Evolutionary conservation across 768 basidiomycete genomes (phyloP).

Genomic region (Leccinum ochraceum): DNA sequence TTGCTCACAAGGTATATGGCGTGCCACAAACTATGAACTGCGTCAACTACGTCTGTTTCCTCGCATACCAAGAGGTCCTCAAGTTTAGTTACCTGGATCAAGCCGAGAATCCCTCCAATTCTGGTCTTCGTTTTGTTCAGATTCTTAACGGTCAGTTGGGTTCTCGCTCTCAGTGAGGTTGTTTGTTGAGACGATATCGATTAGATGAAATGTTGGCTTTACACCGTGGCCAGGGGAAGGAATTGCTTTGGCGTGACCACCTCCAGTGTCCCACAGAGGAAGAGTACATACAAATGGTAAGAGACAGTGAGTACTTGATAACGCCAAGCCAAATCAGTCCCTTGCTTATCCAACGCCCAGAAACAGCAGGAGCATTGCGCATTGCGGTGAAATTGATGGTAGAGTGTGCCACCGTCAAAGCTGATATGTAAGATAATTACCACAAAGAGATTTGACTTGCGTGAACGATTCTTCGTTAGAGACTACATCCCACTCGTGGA

Average conservation of each 20-base stretch:
- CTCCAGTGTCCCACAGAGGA: slow-evolving; percentile 90
- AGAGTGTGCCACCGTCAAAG: slow-evolving; percentile 69
- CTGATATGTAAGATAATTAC: slow-evolving; percentile 49
- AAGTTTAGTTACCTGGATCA: slow-evolving; percentile 19
- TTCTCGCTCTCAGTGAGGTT: not conserved
- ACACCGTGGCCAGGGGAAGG: slow-evolving; percentile 92
- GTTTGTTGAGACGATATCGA: not conserved
- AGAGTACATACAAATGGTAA: slow-evolving; percentile 94
- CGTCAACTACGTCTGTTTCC: slow-evolving; percentile 96
- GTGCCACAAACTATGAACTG: slow-evolving; percentile 95
- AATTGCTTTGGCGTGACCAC: slow-evolving; percentile 91
- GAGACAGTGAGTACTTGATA: slow-evolving; percentile 65
- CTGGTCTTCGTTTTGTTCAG: slow-evolving; percentile 55
- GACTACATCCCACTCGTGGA: slow-evolving; percentile 61
- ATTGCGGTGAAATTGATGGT: slow-evolving; percentile 95
- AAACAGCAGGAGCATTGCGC: slow-evolving; percentile 91
- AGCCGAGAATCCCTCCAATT: slow-evolving; percentile 7
- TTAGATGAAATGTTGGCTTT: slow-evolving; percentile 74
- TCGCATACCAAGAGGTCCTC: slow-evolving; percentile 84
- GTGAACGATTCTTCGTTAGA: slow-evolving; percentile 24
- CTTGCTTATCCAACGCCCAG: slow-evolving; percentile 41
- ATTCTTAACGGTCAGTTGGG: slow-evolving; percentile 67
- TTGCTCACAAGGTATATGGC: slow-evolving; percentile 97
- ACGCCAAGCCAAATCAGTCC: not conserved
- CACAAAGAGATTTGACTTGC: not conserved